These are phyloP conservation scores for Colletotrichum abscissum DNA, from an alignment of 2,329 filamentous ascomycete genomes.

Conservation along the genomic window DNA sequence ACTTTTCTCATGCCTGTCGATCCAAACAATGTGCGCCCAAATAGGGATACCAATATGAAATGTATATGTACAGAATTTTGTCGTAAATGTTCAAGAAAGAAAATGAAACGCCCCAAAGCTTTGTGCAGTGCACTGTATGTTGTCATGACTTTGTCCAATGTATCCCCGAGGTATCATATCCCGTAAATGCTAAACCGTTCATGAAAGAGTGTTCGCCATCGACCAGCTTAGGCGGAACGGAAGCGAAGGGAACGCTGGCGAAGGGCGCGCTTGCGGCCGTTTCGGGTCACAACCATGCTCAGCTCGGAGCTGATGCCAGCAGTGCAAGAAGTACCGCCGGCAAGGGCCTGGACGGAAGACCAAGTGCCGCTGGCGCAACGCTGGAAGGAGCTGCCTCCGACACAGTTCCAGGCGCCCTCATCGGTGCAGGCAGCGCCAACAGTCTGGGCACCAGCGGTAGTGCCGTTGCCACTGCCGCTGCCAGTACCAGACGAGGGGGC, in stretches of 20 bases:
- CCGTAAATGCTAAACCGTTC: conserved; percentile 30
- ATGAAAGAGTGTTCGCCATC: conserved; percentile 17
- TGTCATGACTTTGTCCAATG: no score
- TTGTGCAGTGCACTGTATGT: conserved; percentile 7
- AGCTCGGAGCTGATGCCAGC: conserved; percentile 53
- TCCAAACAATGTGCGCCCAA: no score
- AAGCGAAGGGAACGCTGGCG: conserved; percentile 38
- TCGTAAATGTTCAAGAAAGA: no score
- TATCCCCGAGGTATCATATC: conserved; percentile 32
- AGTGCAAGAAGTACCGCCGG: conserved; percentile 58
- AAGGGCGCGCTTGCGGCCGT: conserved; percentile 42
- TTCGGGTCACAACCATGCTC: conserved; percentile 45
- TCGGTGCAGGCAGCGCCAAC: conserved; percentile 57
- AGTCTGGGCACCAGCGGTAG: conserved; percentile 44
- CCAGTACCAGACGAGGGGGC: conserved; percentile 37
- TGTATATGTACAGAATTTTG: no score
- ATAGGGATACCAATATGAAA: no score
- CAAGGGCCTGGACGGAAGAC: conserved; percentile 55
- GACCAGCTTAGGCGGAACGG: conserved; percentile 36
- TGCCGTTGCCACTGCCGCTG: conserved; percentile 25
- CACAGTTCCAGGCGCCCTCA: conserved; percentile 67
- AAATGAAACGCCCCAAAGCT: conserved; percentile 16
- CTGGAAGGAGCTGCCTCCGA: conserved; percentile 62
- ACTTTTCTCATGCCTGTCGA: no score
- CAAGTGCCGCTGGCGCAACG: conserved; percentile 65